These are phyloP conservation scores for Diospyros lotus DNA, from an alignment of 148 eudicot species.

Conservation along the genomic window DNA sequence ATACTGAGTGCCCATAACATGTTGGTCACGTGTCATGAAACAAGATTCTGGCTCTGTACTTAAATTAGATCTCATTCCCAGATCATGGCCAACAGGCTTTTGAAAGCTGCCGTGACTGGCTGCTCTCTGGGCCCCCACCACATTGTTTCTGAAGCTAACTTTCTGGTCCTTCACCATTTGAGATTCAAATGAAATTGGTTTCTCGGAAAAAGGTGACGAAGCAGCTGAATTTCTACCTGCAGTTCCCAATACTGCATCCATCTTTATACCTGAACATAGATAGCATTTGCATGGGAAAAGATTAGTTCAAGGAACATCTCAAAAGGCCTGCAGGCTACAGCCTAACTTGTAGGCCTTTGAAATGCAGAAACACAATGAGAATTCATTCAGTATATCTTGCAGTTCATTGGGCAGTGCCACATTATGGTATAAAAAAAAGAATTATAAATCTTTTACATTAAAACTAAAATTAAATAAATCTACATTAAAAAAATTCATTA, in stretches of 20 bases:
- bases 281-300: slow-evolving; percentile 1
- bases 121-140: slow-evolving; percentile 52
- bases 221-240: slow-evolving; percentile 32
- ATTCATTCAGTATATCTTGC: neutral
- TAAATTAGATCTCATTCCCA: slow-evolving; percentile 26
- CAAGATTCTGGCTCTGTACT: slow-evolving; percentile 27
- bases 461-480: neutral
- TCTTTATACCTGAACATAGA: slow-evolving; percentile 31
- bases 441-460: neutral
- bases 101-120: slow-evolving; percentile 35
- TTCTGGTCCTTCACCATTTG: slow-evolving; percentile 35
- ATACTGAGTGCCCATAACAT: slow-evolving; percentile 33
- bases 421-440: neutral
- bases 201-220: slow-evolving; percentile 39
- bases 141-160: slow-evolving; percentile 37
- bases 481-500: neutral
- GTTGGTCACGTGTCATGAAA: slow-evolving; percentile 25
- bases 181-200: slow-evolving; percentile 34
- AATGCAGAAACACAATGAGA: neutral
- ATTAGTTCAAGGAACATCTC: too few relatives aligned
- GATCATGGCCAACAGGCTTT: slow-evolving; percentile 22
- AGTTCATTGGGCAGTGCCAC: slow-evolving; percentile 4
- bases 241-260: slow-evolving; percentile 10
- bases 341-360: neutral
- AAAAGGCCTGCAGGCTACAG: too few relatives aligned